Percentiles rank a stretch among this genome's conserved stretches.
phyloP scores from a whole-genome alignment of 176 grass and related monocot species.

The Oryza rufipogon region DNA sequence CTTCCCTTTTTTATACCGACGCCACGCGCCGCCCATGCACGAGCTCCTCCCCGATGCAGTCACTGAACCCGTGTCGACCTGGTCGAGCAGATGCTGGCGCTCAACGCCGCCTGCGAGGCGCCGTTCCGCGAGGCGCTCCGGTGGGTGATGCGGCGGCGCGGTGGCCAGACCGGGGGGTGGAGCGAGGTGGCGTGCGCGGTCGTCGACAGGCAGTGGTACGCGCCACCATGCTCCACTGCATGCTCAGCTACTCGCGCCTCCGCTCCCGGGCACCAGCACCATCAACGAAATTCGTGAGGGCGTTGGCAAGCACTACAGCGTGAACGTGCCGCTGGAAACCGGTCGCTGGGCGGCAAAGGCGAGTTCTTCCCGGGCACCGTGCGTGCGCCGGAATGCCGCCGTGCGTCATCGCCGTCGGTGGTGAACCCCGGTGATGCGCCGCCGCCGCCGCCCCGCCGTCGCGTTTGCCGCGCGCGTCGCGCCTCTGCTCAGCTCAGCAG shows the following conservation, averaged over 20 bases:
- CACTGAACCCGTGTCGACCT: background rate
- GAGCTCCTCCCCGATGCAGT: background rate
- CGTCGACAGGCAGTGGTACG: slow-evolving; percentile 18
- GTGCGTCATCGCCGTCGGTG: too few species aligned
- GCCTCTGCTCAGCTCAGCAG: too few species aligned
- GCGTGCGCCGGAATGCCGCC: too few species aligned
- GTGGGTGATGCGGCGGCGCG: background rate
- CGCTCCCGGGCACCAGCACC: background rate
- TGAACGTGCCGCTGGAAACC: too few species aligned
- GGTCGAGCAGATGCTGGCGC: slow-evolving; percentile 6
- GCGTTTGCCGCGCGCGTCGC: too few species aligned
- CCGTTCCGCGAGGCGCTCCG: slow-evolving; percentile 20
- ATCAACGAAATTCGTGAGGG: too few species aligned
- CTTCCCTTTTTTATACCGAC: background rate
- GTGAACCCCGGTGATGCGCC: too few species aligned
- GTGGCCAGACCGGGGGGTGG: too few species aligned
- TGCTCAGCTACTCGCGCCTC: background rate
- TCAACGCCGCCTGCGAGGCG: slow-evolving; percentile 25
- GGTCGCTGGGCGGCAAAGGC: too few species aligned
- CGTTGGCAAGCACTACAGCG: too few species aligned
- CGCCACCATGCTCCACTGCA: background rate
- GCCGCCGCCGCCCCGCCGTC: too few species aligned
- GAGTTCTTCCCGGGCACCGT: too few species aligned
- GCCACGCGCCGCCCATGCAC: background rate
- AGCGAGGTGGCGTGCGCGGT: background rate